Evolutionary conservation across 2,329 filamentous ascomycete genomes (phyloP).

Genomic region (Leptodontidium sp.): DNA sequence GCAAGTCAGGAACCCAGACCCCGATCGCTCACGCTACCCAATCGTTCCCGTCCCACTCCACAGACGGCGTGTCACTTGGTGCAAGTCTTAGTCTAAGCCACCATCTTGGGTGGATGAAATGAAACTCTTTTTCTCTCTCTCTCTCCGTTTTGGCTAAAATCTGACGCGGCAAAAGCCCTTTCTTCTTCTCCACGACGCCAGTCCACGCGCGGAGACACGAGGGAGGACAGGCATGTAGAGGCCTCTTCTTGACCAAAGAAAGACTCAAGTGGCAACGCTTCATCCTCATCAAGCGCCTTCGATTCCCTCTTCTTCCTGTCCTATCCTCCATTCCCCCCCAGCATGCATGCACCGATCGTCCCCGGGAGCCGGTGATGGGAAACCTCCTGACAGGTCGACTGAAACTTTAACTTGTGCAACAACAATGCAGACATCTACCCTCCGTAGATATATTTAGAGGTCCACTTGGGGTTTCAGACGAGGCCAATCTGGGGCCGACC

Average conservation of each 20-base stretch:
- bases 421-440: neutral
- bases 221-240: neutral
- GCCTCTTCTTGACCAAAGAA: neutral
- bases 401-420: slow-evolving; percentile 23
- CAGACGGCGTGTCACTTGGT: slow-evolving; percentile 11
- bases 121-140: slow-evolving; percentile 20
- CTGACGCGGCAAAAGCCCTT: slow-evolving; percentile 30
- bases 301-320: neutral
- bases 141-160: slow-evolving; percentile 19
- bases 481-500: slow-evolving; percentile 16
- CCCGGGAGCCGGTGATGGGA: slow-evolving; percentile 14
- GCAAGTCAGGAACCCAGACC: slow-evolving; percentile 9
- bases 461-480: slow-evolving; percentile 23
- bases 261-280: slow-evolving; percentile 19
- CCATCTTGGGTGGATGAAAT: slow-evolving; percentile 25
- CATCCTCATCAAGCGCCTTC: slow-evolving; percentile 28
- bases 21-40: slow-evolving; percentile 17
- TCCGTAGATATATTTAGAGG: slow-evolving; percentile 25
- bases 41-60: slow-evolving; percentile 14
- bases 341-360: slow-evolving; percentile 11
- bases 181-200: neutral
- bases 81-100: slow-evolving; percentile 17
- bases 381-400: neutral
- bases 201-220: slow-evolving; percentile 28
- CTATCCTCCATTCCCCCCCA: neutral